Conservation (phyloP, 2,329 filamentous ascomycete genomes). For the Fonsecaea multimorphosa region DNA sequence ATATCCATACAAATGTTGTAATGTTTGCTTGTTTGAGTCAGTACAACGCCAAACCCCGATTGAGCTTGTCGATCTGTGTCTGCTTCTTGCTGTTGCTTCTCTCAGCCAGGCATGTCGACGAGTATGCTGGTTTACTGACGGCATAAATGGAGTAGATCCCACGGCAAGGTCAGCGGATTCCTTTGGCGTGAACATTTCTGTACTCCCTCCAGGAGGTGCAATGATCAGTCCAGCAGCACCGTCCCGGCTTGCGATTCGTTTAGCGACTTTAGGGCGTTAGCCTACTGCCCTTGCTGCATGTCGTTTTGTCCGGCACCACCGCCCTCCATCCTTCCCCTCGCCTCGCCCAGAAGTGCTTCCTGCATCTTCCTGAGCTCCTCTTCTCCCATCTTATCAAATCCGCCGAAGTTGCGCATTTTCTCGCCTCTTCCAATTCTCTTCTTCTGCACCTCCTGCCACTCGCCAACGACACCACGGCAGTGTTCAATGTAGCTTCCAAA, state of each 20-base stretch:
- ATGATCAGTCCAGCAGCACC: neutral
- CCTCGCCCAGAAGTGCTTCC: slow-evolving; percentile 86
- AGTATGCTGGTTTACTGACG: neutral
- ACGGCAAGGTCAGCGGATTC: neutral
- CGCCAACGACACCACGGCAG: slow-evolving; percentile 82
- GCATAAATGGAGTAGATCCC: neutral
- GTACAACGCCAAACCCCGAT: neutral
- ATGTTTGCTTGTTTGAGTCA: neutral
- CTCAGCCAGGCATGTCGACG: neutral
- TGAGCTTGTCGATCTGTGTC: neutral
- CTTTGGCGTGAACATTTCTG: neutral
- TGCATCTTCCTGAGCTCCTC: slow-evolving; percentile 89
- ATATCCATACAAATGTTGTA: neutral
- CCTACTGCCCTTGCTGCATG: slow-evolving; percentile 7
- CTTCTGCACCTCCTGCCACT: slow-evolving; percentile 93
- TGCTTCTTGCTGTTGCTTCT: neutral
- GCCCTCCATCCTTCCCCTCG: slow-evolving; percentile 64
- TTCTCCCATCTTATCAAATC: slow-evolving; percentile 88
- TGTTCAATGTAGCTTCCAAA: slow-evolving; percentile 91
- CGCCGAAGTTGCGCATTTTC: slow-evolving; percentile 96
- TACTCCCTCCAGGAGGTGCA: neutral
- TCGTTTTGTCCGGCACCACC: slow-evolving; percentile 13
- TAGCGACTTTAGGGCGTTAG: neutral
- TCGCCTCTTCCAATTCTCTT: slow-evolving; percentile 68
- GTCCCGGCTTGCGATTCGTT: neutral